Evolutionary conservation across 257 asterid species (phyloP).

Genomic region (Jasminum sambac): DNA sequence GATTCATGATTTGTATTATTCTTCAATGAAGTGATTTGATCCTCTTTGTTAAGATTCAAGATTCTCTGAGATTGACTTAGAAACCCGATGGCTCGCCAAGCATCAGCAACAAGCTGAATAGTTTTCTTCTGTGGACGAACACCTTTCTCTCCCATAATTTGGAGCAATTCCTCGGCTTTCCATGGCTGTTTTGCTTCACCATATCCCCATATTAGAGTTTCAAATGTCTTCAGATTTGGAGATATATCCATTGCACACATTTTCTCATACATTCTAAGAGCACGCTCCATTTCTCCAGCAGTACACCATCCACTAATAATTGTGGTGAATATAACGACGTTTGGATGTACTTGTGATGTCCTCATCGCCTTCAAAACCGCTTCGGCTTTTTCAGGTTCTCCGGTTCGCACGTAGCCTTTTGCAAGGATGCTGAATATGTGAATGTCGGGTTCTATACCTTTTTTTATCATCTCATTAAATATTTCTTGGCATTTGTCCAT

Average conservation of each 20-base stretch:
- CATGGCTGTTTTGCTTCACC: constrained; percentile 91
- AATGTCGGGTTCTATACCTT: constrained; percentile 72
- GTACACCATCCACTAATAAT: constrained; percentile 98
- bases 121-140: constrained; percentile 55
- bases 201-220: constrained; percentile 93
- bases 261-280: constrained; percentile 51
- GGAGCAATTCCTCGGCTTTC: constrained; percentile 81
- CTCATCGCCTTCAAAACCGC: constrained; percentile 55
- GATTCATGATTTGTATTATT: no score
- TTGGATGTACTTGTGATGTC: constrained; percentile 57
- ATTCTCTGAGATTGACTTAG: constrained; percentile 61
- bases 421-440: constrained; percentile 93
- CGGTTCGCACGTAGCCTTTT: constrained; percentile 84
- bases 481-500: constrained; percentile 81
- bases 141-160: constrained; percentile 59
- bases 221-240: constrained; percentile 80
- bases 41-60: constrained; percentile 26
- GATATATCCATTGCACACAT: constrained; percentile 64
- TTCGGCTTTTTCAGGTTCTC: constrained; percentile 76
- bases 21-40: no score
- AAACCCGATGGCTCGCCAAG: constrained; percentile 84
- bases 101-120: constrained; percentile 80
- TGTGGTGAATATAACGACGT: constrained; percentile 85
- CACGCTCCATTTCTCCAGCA: constrained; percentile 72
- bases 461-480: constrained; percentile 70